Evolutionary conservation across 2,329 filamentous ascomycete genomes (phyloP), one percentile per base, ranked within the genome.

Genomic region (Colletotrichum sansevieriae): DNA sequence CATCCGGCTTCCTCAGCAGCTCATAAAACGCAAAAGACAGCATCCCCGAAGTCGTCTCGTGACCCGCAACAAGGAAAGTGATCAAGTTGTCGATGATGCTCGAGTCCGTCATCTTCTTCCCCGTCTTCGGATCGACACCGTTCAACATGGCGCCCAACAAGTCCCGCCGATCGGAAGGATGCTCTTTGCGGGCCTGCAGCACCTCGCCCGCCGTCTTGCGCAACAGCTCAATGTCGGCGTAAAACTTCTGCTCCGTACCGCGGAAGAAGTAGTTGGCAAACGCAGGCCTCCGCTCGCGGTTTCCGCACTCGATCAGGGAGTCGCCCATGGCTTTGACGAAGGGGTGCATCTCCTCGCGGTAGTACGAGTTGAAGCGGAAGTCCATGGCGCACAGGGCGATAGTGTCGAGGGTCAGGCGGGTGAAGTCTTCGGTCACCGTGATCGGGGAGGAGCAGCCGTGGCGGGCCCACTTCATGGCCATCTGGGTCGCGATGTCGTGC

Each of bases 11-110:
- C 75, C 89, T 90, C 39, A 92, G 76, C 2, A 94, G 81, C 63
- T 90, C 83, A 74, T 90, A 91, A 57, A 92, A 87, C 0, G 85
- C 79, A 74, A 92, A 93, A 0, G 89, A 87, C 12, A 94, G 76
- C 15, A 91, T 78, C 3, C 90, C 91, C 2, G 89, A 88, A 0
- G 91, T 91, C 0, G 92, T 94, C 71, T 92, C 90, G 72, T 91
- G 90, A 5, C 89, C 87, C 56, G 88, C 88, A 71, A 90, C 87
- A n/a, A 92, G 78, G 72, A 92, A 92, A 0, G 90, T 92, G 63
- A 91, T 87, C 80, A 92, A 86, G 71, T 93, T 92, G 74, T 90
- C 84, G 35, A 87, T 83, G 71, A 92, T 90, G 39, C 82, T 85
- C 4, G 84, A 79, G 71, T 91, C 87, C 0, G 81, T 84, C 76